Base-by-base conservation (phyloP, 768 basidiomycete species). In the Lentinula guzmanii region DNA sequence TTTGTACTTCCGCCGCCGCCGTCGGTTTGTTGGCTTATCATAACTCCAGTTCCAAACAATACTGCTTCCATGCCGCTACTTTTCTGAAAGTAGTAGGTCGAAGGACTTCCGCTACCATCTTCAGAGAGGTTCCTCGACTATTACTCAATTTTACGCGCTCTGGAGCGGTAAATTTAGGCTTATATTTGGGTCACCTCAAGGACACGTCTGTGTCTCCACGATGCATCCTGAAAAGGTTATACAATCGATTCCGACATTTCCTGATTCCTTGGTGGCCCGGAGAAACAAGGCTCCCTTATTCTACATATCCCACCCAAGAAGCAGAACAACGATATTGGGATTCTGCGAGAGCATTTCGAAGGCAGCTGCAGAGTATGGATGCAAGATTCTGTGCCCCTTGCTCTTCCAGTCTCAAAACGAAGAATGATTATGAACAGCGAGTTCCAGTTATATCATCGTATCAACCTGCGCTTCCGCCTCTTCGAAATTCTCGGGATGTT, bases 381-480 rank as follows among this genome's bases (percentile, higher is more conserved):
- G 56, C 56, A 4, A 16, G 56, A 8, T 58, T 58, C 18, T 28
- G 41, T 8, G 31, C 5, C 28, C 18, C 51, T 52, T 42, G 11
- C 5, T 33, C 56, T n/a, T 34, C 18, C 15, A 15, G 16, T 10
- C 4, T 57, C 11, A 16, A 33, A n/a, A 16, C 15, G 7, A 18
- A n/a, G n/a, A 21, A 58, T 18, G 42, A 43, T 15, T 58, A 58
- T 24, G 56, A 58, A 58, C n/a, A 58, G 9, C 56, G 42, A 9
- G 11, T 58, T 11, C 56, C 56, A 24, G 42, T 58, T 3, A 46
- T 58, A 43, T 58, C 56, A 3, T 42, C 56, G 9, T 58, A 43
- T 35, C 56, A 58, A 16, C 56, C 56, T n/a, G 39, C 56, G 16
- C 56, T 58, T 58, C 56, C 56, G 15, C 56, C 56, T 42, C 45